A percentile compares a stretch with the other conserved stretches of the same genome.
These are phyloP conservation scores for Geotrichum aggregatum DNA, from an alignment of 1,139 yeast genomes.

Conservation along the genomic window DNA sequence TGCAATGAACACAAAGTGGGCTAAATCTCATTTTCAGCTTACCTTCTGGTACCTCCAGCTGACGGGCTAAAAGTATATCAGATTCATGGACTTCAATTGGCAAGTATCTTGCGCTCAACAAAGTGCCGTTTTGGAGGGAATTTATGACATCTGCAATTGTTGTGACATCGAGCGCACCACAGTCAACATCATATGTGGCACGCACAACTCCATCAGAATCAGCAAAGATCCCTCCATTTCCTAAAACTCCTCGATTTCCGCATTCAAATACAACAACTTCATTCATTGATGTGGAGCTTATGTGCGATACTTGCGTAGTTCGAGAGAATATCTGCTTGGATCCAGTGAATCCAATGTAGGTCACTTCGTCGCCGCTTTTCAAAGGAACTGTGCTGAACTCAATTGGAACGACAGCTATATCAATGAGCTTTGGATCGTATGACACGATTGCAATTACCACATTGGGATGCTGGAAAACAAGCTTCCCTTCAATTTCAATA, in stretches of 20 bases:
- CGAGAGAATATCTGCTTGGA: conserved; percentile 71
- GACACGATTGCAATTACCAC: conserved; percentile 76
- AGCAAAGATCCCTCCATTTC: conserved; percentile 59
- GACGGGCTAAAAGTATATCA: conserved; percentile 71
- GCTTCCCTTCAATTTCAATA: conserved; percentile 72
- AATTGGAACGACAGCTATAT: conserved; percentile 62
- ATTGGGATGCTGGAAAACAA: conserved; percentile 84
- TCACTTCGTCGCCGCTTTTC: conserved; percentile 68
- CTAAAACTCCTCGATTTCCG: neutral
- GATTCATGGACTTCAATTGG: conserved; percentile 75
- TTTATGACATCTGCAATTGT: conserved; percentile 58
- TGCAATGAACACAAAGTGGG: neutral
- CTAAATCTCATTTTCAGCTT: neutral
- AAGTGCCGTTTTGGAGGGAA: conserved; percentile 49
- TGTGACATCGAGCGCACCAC: conserved; percentile 77
- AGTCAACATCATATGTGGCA: conserved; percentile 77
- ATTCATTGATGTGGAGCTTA: conserved; percentile 68
- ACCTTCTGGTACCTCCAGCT: conserved; percentile 71
- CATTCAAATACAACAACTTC: conserved; percentile 58
- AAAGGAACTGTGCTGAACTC: conserved; percentile 55
- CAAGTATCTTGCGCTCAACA: conserved; percentile 59
- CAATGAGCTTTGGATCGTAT: conserved; percentile 72
- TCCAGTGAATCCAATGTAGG: conserved; percentile 75
- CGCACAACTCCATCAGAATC: conserved; percentile 74
- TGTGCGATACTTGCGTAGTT: conserved; percentile 73